Evolutionary conservation across 139 green algal species (phyloP).

Genomic region (Picochlorum costavermella): DNA sequence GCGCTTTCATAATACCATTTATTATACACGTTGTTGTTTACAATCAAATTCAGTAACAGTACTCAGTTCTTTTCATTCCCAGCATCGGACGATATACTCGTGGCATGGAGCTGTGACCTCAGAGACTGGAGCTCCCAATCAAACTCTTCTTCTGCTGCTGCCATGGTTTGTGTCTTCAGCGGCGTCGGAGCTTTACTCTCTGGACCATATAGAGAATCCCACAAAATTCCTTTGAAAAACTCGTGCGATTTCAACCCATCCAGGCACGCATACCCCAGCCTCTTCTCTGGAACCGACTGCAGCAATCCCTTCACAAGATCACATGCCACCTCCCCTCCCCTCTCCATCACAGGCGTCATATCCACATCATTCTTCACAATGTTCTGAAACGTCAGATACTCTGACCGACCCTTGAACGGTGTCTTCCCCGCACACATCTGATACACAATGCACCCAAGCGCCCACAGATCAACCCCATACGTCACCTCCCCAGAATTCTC

Average conservation of each 20-base stretch:
- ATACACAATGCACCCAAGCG: constrained; percentile 64
- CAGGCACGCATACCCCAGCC: constrained; percentile 53
- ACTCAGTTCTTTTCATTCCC: neutral
- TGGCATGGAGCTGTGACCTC: no score
- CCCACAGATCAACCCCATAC: constrained; percentile 70
- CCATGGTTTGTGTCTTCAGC: constrained; percentile 1
- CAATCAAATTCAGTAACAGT: neutral
- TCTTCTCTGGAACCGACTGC: constrained; percentile 36
- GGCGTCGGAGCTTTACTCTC: neutral
- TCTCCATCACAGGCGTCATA: constrained; percentile 2
- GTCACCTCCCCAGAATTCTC: constrained; percentile 43
- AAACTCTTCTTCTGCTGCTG: constrained; percentile 2
- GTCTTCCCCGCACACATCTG: constrained; percentile 49
- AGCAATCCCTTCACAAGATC: constrained; percentile 65
- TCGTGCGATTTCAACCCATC: constrained; percentile 46
- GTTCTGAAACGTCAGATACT: constrained; percentile 83
- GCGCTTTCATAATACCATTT: constrained; percentile 40
- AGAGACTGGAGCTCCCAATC: constrained; percentile 33
- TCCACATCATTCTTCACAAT: constrained; percentile 16
- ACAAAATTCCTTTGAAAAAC: constrained; percentile 54
- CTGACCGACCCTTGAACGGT: constrained; percentile 63
- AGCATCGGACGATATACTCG: no score
- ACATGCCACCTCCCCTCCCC: constrained; percentile 7
- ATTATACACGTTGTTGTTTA: constrained; percentile 6
- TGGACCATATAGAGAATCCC: constrained; percentile 11